Evolutionary conservation across 257 asterid genomes (phyloP), one percentile per base, ranked within the genome.

Genomic region (Penstemon eatonii): DNA sequence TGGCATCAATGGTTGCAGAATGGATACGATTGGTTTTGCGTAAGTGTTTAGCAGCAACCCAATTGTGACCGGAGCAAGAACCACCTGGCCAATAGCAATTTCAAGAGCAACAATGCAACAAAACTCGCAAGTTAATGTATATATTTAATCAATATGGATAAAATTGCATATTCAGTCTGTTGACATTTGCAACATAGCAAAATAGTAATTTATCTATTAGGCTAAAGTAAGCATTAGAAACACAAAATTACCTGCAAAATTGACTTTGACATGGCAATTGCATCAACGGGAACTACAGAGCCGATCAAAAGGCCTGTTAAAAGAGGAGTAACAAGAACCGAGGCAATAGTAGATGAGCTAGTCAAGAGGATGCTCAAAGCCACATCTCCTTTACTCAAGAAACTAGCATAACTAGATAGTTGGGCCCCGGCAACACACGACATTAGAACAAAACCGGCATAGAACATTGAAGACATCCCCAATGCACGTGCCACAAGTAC

Each of bases 351-450:
- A n/a, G 96, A 82, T 2, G 92, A 78, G 80, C 99, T 91, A 18
- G 96, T 87, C 86, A 94, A 78, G 46, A 94, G 90, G 56, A 94
- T 89, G 85, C 99, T 94, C 78, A 94, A 80, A 1, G 99, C 99
- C 65, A 94, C 95, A 53, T 94, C 95, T 18, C 96, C 92, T 76
- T 89, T 91, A 81, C 99, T 87, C 83, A 94, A 80, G 86, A 87
- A 94, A 79, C 96, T 94, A 44, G 96, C 99, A 40, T 94, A 94
- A 75, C 98, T 94, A 7, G 99, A 94, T 38, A 94, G 78, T 73
- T 94, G 99, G 41, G 99, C 98, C 67, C 99, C 99, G 18, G 98
- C 86, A 64, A 91, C 99, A 75, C 98, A 94, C 3, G 99, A 75
- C 79, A 82, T 89, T 13, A 94, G 83, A 58, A 94, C 95, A 60